Evolutionary conservation across 2,329 filamentous ascomycete species (phyloP).

Genomic region (Colletotrichum paranaense): DNA sequence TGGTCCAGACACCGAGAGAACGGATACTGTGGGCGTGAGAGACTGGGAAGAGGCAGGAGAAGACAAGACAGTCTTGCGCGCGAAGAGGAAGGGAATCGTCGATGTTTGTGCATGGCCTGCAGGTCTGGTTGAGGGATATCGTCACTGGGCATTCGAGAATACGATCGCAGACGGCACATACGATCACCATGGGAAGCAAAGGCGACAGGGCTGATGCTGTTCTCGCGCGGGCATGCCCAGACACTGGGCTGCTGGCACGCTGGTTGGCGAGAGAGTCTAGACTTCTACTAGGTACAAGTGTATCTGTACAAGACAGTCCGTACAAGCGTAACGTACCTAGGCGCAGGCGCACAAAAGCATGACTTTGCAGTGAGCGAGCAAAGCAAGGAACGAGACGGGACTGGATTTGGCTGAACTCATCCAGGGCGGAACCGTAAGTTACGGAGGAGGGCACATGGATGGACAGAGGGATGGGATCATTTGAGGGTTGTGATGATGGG

Average conservation of each 20-base stretch:
- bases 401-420: not conserved
- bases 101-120: not conserved
- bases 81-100: not conserved
- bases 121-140: not conserved
- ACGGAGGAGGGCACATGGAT: slow-evolving; percentile 6
- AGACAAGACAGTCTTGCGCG: not conserved
- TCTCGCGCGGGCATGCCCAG: too few relatives aligned
- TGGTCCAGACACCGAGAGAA: slow-evolving; percentile 15
- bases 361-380: not conserved
- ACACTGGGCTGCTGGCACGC: too few relatives aligned
- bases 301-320: not conserved
- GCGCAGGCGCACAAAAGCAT: not conserved
- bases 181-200: slow-evolving; percentile 13
- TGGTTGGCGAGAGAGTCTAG: not conserved
- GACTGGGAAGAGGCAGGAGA: slow-evolving; percentile 26
- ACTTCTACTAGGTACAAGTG: not conserved
- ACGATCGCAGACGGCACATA: slow-evolving; percentile 22
- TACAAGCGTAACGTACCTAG: not conserved
- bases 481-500: not conserved
- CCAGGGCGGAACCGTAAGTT: slow-evolving; percentile 20
- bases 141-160: not conserved
- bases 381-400: not conserved
- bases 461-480: not conserved
- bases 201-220: slow-evolving; percentile 18
- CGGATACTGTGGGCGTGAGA: slow-evolving; percentile 26